A percentile compares a stretch with the other conserved stretches of the same genome.
Evolutionary conservation across 345 rosid genomes (phyloP).

Genomic region (Melaleuca quinquenervia): DNA sequence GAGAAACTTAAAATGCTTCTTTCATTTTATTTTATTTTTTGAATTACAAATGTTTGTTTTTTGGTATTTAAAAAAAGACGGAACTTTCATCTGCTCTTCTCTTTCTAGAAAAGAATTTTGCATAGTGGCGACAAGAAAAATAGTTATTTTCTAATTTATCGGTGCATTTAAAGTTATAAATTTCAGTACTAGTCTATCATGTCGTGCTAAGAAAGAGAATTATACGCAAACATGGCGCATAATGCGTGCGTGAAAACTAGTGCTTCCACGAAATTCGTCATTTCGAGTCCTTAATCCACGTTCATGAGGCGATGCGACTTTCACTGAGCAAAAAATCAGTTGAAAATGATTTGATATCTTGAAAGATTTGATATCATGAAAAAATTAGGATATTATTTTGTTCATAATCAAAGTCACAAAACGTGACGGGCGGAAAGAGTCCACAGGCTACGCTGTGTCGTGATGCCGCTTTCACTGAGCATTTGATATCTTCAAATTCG

Average conservation of each 20-base stretch:
- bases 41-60: background rate
- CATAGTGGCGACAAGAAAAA: background rate
- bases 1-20: background rate
- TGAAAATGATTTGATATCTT: background rate
- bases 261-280: background rate
- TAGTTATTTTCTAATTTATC: background rate
- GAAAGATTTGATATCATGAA: background rate
- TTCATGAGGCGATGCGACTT: background rate
- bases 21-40: background rate
- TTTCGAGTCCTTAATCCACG: background rate
- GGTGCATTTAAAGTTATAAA: background rate
- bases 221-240: background rate
- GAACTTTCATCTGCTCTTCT: background rate
- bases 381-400: background rate
- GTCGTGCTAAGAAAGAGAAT: background rate
- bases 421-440: background rate
- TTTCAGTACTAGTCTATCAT: background rate
- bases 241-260: background rate
- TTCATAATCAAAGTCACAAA: background rate
- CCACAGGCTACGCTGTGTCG: background rate
- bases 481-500: too few species aligned
- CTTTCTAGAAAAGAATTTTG: background rate
- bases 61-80: background rate
- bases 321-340: background rate
- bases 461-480: background rate